Base-by-base conservation (phyloP, 2,329 filamentous ascomycete species). In the Grosmannia huntii region DNA sequence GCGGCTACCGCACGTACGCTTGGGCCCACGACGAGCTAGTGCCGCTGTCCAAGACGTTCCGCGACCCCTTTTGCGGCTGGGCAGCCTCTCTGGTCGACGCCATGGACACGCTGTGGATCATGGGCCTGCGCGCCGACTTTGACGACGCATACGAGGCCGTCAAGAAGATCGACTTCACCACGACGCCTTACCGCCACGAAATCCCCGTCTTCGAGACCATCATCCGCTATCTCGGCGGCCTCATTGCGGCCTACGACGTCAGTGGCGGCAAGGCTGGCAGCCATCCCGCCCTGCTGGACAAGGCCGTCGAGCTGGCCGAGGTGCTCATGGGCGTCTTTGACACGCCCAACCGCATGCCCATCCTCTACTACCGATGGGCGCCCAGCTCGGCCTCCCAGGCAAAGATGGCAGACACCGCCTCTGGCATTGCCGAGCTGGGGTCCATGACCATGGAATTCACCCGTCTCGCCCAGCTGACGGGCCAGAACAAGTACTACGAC, bases 121-220 rank as follows among this genome's bases (percentile, higher is more conserved):
- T 92, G 80, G 89, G 82, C 28, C 67, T 95, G 68, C 80, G 81
- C 65, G 78, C 86, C 0, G 89, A 95, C 65, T 95, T 95, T 65
- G 82, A 89, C 60, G 84, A 89, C 61, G 90, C 89, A 2, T 82
- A 88, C 51, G 77, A 81, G 56, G 83, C 79, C 4, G 82, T 91
- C 25, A 77, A 77, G 59, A 71, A 80, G 6, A 92, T 96, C 59
- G 90, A 96, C 70, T 96, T 96, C 65, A 94, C 88, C 3, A 86
- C 81, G 12, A 85, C 82, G 31, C 70, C 75, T 3, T 68, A 71
- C 16, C 76, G 84, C 54, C 68, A 72, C 44, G 81, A 87, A 53
- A 94, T 96, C 52, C 90, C 90, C n/a, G 78, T 95, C 9, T 96
- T 96, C 65, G 91, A 96, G 71, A 95, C 90, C 0, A 89, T 85